phyloP scores from a whole-genome alignment of 148 eudicot species.

The Vaccinium darrowii region DNA sequence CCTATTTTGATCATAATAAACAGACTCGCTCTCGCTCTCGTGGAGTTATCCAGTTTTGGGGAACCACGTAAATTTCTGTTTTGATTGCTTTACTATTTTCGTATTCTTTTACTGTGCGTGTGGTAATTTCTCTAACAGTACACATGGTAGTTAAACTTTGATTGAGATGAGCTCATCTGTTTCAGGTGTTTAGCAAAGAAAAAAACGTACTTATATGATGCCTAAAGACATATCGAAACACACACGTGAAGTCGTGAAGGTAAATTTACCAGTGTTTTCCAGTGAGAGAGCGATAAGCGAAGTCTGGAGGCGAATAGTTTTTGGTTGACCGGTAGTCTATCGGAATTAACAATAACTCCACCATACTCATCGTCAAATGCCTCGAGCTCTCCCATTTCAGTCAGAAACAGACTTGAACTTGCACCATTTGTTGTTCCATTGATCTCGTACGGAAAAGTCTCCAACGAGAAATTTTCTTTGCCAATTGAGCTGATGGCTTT shows the following conservation, averaged over 20 bases:
- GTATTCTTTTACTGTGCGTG: too few species aligned
- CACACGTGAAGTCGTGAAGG: not conserved
- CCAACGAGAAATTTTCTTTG: conserved; percentile 26
- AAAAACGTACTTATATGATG: not conserved
- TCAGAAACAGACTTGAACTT: conserved; percentile 29
- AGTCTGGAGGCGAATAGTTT: conserved; percentile 55
- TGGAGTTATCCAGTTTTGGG: too few species aligned
- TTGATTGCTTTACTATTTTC: too few species aligned
- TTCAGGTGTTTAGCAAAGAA: too few species aligned
- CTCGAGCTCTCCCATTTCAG: conserved; percentile 43
- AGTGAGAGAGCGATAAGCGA: conserved; percentile 56
- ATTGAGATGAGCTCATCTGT: too few species aligned
- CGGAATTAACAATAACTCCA: conserved; percentile 64
- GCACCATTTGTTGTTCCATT: conserved; percentile 44
- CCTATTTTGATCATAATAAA: too few species aligned
- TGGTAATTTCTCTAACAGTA: too few species aligned
- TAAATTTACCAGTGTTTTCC: conserved; percentile 57
- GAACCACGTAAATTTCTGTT: too few species aligned
- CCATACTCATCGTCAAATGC: conserved; percentile 74
- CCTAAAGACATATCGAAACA: not conserved
- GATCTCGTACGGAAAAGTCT: conserved; percentile 32
- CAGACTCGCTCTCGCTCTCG: too few species aligned
- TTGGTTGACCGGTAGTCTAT: conserved; percentile 57
- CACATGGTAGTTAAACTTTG: too few species aligned
- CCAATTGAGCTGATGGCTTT: conserved; percentile 37